Evolutionary conservation across 345 rosid genomes (phyloP).

Genomic region (Kandelia obovata): DNA sequence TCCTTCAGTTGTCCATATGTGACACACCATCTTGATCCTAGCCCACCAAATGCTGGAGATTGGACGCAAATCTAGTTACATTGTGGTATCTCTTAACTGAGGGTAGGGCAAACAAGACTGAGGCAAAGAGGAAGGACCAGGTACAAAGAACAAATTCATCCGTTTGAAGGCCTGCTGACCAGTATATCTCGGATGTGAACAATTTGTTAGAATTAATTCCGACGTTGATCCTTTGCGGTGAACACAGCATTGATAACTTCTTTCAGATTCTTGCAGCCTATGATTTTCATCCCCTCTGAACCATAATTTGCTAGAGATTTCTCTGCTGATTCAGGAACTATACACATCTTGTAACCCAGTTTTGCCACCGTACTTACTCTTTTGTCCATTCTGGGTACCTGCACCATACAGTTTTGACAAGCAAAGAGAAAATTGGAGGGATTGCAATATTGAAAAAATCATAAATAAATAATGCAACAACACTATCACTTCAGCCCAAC

Average conservation of each 20-base stretch:
- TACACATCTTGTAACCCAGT: conserved; percentile 70
- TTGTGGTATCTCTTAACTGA: too few relatives aligned
- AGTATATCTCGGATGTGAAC: too few relatives aligned
- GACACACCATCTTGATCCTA: too few relatives aligned
- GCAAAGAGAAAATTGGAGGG: background rate
- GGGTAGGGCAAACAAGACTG: too few relatives aligned
- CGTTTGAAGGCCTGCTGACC: too few relatives aligned
- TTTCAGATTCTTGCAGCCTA: conserved; percentile 73
- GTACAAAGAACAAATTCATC: too few relatives aligned
- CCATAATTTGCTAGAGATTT: conserved; percentile 35
- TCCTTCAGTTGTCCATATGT: too few relatives aligned
- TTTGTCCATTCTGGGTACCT: conserved; percentile 86
- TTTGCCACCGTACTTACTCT: conserved; percentile 67
- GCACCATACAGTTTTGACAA: background rate
- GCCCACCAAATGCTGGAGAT: too few relatives aligned
- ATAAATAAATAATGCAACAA: too few relatives aligned
- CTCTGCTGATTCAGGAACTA: conserved; percentile 63
- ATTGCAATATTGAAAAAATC: background rate
- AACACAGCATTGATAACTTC: conserved; percentile 65
- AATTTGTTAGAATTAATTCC: background rate
- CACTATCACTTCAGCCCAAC: too few relatives aligned
- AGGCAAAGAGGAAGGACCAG: too few relatives aligned
- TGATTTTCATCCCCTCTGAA: conserved; percentile 39
- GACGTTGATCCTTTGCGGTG: conserved; percentile 11
- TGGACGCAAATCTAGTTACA: too few relatives aligned